Evolutionary conservation across 495 filamentous ascomycete species (phyloP), one percentile per base, ranked within the genome.

Genomic region (Tuber melanosporum): DNA sequence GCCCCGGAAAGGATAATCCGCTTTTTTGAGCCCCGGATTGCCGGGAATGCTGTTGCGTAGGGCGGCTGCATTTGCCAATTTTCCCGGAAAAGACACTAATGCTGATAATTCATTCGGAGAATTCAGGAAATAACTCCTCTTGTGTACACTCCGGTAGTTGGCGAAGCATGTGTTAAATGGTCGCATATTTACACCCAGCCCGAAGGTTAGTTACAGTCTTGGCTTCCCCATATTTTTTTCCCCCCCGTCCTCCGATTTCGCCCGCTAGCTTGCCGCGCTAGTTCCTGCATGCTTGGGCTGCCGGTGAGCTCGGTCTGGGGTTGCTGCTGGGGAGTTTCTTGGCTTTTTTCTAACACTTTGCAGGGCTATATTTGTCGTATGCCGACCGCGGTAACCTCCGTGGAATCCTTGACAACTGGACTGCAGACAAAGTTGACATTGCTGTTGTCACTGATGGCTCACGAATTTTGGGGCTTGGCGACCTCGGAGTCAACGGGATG

Each of bases 401-500:
- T 74, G 86, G 88, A 41, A 89, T 94, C 83, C 88, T 94, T 78
- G 85, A 91, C 78, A 93, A 94, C 84, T 94, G 92, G 92, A 91
- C 91, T 44, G 88, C 92, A 80, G 84, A 86, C 43, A 87, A 91
- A 75, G 91, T 94, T 36, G 94, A 97, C 84, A 99, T 99, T 83
- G 95, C 94, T 82, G 94, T 96, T 83, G 93, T 99, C 78, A 99
- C 95, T 70, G 95, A 99, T 86, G 95, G 95, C 72, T 97, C 94
- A 77, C 91, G 95, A 75, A 99, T 99, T 85, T 89, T 99, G 75
- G 95, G 95, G 75, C 89, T 99, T 46, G 95, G 95, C 73, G 95
- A 99, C 85, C 90, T 99, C 77, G 95, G 95, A 78, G 91, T 99
- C 76, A 97, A 98, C 84, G 95, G 95, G 77, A 97, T 99, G 89